Percentiles rank a stretch among this genome's conserved stretches.
Conservation (phyloP, 1,284 basidiomycete species). For the Austroboletus olivaceoglutinosus region DNA sequence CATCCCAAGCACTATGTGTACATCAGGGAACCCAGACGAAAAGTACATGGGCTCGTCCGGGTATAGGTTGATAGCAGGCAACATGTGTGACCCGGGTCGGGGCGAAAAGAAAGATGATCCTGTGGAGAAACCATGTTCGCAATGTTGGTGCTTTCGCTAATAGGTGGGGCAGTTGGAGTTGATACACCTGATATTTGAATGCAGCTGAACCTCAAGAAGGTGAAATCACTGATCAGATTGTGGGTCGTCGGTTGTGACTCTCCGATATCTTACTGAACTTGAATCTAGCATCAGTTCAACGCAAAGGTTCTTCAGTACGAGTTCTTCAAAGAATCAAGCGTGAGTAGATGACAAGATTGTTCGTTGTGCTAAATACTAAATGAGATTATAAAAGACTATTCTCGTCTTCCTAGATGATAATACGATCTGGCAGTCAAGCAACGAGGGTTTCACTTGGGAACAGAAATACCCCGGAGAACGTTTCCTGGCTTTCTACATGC, state of each 20-base stretch:
- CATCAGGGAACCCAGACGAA: slow-evolving; percentile 47
- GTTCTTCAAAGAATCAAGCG: slow-evolving; percentile 80
- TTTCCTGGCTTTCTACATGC: slow-evolving; percentile 86
- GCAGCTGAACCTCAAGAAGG: slow-evolving; percentile 75
- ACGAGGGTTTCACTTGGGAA: slow-evolving; percentile 92
- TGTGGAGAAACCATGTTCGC: slow-evolving; percentile 72
- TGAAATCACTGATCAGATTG: slow-evolving; percentile 65
- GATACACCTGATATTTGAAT: slow-evolving; percentile 2
- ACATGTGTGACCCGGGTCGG: slow-evolving; percentile 74
- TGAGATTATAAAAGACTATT: slow-evolving; percentile 56
- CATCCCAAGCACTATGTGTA: slow-evolving; percentile 79
- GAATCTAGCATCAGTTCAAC: slow-evolving; percentile 66
- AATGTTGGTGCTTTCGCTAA: slow-evolving; percentile 42
- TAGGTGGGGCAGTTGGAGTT: not conserved
- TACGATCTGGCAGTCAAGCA: slow-evolving; percentile 88
- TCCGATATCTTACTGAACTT: slow-evolving; percentile 9
- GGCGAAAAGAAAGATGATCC: slow-evolving; percentile 70
- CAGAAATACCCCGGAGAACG: slow-evolving; percentile 58
- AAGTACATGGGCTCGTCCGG: slow-evolving; percentile 89
- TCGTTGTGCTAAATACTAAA: slow-evolving; percentile 6
- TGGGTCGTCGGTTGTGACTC: slow-evolving; percentile 24
- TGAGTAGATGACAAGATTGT: slow-evolving; percentile 30
- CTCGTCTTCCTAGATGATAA: slow-evolving; percentile 79
- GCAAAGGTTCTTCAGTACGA: slow-evolving; percentile 71
- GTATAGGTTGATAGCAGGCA: slow-evolving; percentile 90